Evolutionary conservation across 768 basidiomycete species (phyloP), one percentile per base, ranked within the genome.

Genomic region (Lentinula raphanica): DNA sequence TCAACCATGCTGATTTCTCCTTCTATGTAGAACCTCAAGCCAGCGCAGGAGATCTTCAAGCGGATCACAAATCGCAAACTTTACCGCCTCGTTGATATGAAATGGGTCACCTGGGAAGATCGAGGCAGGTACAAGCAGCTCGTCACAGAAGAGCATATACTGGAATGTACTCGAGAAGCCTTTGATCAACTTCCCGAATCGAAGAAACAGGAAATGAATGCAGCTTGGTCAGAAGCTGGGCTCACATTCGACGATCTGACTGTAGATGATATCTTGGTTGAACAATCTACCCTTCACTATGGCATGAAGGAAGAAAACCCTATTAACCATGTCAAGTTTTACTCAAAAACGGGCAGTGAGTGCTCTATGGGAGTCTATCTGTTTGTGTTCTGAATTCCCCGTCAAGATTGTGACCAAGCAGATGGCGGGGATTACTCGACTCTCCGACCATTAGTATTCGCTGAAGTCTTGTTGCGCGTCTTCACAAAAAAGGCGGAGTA

Each of bases 291-390:
- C n/a, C 77, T 92, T 78, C 92, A 93, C 66, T 87, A 88, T 63
- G 92, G 91, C 3, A 89, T 87, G 83, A 75, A 80, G 61, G 81
- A 83, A 44, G 68, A 74, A 60, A 90, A 89, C 63, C 92, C 92
- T 1, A 65, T 92, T 46, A 79, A 86, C 45, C 77, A 71, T 15
- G 81, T 91, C 54, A 82, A 78, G 66, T 94, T 92, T 65, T 92
- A 91, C 64, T 82, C 84, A 68, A 72, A 75, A 13, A 74, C 81
- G 0, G 69, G 85, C 58, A 63, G 89, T 91, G 64, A 59, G 78
- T 68, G 23, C 12, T 17, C 54, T 23, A 21, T 44, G 5, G 19
- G 2, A n/a, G 3, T 9, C 21, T 21, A 23, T 44, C 12, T 12
- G 19, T 44, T 3, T n/a, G n/a, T n/a, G n/a, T n/a, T 44, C 42